phyloP scores from a whole-genome alignment of 371 early-diverging fungal genomes.

The Lichtheimia hyalospora region DNA sequence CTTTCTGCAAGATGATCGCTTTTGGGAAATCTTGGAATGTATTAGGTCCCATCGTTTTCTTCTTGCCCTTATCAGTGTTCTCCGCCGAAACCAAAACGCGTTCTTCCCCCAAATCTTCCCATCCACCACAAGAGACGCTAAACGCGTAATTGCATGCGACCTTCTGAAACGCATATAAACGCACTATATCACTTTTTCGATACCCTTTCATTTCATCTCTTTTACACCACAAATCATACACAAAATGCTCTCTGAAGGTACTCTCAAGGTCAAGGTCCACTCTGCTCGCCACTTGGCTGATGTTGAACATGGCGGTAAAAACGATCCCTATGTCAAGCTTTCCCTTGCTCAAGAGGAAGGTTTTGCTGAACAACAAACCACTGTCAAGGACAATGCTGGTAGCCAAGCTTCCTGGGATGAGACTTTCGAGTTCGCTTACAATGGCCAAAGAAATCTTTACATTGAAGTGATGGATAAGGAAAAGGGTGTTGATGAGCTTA shows the following conservation, averaged over 20 bases:
- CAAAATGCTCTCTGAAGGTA: constrained; percentile 9
- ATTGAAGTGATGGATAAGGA: constrained; percentile 60
- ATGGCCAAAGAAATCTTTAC: constrained; percentile 50
- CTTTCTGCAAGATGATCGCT: too few relatives aligned
- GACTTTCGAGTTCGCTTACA: constrained; percentile 41
- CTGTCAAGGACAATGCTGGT: constrained; percentile 54
- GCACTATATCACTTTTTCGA: neutral
- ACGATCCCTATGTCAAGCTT: constrained; percentile 58
- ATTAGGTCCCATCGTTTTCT: too few relatives aligned
- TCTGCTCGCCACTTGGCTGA: constrained; percentile 39
- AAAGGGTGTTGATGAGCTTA: constrained; percentile 41
- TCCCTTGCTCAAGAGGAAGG: constrained; percentile 39
- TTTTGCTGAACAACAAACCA: constrained; percentile 51
- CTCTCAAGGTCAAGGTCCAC: constrained; percentile 7
- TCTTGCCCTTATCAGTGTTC: too few relatives aligned
- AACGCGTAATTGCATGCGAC: too few relatives aligned
- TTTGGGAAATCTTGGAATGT: too few relatives aligned
- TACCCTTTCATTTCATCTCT: neutral
- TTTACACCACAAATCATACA: neutral
- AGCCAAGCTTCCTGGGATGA: constrained; percentile 55
- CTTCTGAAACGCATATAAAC: too few relatives aligned
- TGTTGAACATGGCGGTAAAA: constrained; percentile 49
- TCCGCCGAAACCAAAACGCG: too few relatives aligned
- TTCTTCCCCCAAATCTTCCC: too few relatives aligned
- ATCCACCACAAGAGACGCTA: too few relatives aligned